Evolutionary conservation across 192 early-diverging fungal genomes (phyloP).

Genomic region (Backusella liffmaniae): DNA sequence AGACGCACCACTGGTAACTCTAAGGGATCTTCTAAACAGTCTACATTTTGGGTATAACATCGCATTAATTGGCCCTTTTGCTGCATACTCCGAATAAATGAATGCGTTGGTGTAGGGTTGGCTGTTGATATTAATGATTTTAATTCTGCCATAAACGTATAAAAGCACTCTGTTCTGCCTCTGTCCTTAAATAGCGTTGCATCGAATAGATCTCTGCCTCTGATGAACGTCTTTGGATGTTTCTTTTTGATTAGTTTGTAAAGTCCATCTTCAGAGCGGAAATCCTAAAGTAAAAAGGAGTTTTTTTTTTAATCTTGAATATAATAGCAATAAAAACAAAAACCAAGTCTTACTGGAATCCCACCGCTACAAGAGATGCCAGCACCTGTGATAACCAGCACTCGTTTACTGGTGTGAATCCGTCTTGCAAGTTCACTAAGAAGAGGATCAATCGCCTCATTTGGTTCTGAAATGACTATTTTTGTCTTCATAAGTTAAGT

Average conservation of each 20-base stretch:
- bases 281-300: conserved; percentile 56
- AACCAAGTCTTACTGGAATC: conserved; percentile 67
- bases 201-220: conserved; percentile 85
- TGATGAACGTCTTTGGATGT: conserved; percentile 68
- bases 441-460: conserved; percentile 30
- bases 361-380: conserved; percentile 88
- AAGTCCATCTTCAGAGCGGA: conserved; percentile 80
- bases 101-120: conserved; percentile 78
- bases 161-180: conserved; percentile 62
- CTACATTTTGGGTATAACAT: conserved; percentile 98
- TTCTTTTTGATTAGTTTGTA: conserved; percentile 80
- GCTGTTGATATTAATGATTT: conserved; percentile 73
- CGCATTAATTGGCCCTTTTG: conserved; percentile 76
- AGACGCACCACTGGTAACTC: conserved; percentile 85
- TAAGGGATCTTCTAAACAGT: conserved; percentile 81
- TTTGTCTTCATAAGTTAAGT: conserved; percentile 21
- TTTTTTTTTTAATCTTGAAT: background rate
- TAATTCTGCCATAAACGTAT: conserved; percentile 86
- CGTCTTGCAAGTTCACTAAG: conserved; percentile 29
- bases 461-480: conserved; percentile 31
- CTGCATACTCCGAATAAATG: conserved; percentile 77
- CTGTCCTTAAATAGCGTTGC: conserved; percentile 75
- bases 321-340: background rate
- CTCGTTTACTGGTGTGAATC: conserved; percentile 46
- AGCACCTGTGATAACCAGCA: conserved; percentile 80